These are phyloP conservation scores for Ceratonia siliqua DNA, from an alignment of 306 rosid genomes.

Conservation along the genomic window DNA sequence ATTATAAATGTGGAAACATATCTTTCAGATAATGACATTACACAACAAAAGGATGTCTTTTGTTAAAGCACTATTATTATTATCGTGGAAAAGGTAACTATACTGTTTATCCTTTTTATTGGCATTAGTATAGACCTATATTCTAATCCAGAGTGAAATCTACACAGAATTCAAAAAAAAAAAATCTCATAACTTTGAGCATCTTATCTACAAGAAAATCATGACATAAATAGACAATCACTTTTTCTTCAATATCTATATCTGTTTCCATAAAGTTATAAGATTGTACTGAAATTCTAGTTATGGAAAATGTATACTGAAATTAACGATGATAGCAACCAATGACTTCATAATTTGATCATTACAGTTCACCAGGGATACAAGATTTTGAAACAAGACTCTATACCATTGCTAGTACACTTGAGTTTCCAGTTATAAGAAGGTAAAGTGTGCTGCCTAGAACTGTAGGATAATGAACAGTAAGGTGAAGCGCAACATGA, in stretches of 20 bases:
- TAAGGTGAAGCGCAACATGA: not conserved
- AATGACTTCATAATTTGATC: not conserved
- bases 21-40: not conserved
- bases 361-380: not conserved
- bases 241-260: not conserved
- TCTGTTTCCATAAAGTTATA: not conserved
- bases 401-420: not conserved
- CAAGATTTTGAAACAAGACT: not conserved
- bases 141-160: not conserved
- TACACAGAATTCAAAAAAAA: not conserved
- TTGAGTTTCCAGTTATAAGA: not conserved
- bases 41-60: not conserved
- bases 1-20: not conserved
- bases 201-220: not conserved
- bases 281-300: not conserved
- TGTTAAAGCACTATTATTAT: no score
- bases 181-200: not conserved
- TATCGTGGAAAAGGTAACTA: not conserved
- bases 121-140: not conserved
- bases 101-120: not conserved
- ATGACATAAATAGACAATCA: not conserved
- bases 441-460: slow-evolving; percentile 25
- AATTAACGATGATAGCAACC: not conserved
- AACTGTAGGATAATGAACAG: not conserved
- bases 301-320: not conserved